Evolutionary conservation across 177 flowering plant species (phyloP).

Genomic region (Vitis hybrid): DNA sequence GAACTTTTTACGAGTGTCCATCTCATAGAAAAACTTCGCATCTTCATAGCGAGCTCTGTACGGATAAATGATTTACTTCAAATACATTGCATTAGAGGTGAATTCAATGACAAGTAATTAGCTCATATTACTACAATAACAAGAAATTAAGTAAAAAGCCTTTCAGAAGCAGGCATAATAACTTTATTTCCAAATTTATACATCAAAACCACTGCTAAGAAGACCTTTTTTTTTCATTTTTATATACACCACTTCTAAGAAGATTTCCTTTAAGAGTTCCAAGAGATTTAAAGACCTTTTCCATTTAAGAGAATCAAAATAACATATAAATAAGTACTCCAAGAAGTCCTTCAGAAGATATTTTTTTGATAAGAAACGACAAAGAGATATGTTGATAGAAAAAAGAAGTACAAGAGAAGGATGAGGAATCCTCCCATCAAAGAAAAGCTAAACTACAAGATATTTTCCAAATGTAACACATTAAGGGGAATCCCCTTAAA

Average conservation of each 20-base stretch:
- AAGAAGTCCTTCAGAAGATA: neutral
- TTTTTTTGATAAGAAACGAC: too few relatives aligned
- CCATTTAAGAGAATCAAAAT: neutral
- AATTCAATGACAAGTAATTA: neutral
- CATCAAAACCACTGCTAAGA: neutral
- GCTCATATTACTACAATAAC: neutral
- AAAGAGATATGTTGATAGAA: too few relatives aligned
- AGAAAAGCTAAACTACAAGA: too few relatives aligned
- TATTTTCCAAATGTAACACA: too few relatives aligned
- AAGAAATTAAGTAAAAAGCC: neutral
- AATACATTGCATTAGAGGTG: neutral
- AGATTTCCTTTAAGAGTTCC: neutral
- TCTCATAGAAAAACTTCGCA: conserved; percentile 94
- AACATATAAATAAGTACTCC: neutral
- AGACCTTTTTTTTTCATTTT: neutral
- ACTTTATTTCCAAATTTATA: neutral
- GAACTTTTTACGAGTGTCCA: conserved; percentile 69
- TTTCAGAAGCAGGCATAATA: neutral
- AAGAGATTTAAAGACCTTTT: too few relatives aligned
- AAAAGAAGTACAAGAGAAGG: too few relatives aligned
- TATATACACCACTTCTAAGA: neutral
- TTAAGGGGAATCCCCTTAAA: too few relatives aligned
- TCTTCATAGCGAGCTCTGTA: conserved; percentile 97
- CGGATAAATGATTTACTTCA: neutral
- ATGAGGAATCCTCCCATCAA: too few relatives aligned